These are phyloP conservation scores for Paspalum vaginatum DNA, from an alignment of 176 grass and related monocot species.

Conservation along the genomic window DNA sequence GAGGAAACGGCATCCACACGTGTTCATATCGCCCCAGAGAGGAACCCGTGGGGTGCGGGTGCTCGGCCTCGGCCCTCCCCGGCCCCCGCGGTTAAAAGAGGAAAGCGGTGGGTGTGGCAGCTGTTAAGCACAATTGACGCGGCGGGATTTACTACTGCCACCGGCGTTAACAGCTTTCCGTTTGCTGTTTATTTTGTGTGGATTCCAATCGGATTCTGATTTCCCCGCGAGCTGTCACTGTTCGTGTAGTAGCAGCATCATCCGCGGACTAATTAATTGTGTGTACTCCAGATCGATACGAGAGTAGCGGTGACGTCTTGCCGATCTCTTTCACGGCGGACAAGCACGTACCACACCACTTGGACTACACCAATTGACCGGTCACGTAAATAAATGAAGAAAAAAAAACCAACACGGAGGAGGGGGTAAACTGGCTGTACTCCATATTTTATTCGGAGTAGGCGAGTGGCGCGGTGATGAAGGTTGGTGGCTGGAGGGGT, in stretches of 20 bases:
- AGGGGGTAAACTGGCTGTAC: not conserved
- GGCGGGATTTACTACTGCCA: not conserved
- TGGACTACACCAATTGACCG: conserved; percentile 15
- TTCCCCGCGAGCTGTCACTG: not conserved
- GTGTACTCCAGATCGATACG: not conserved
- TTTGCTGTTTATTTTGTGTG: not conserved
- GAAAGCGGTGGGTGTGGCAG: not conserved
- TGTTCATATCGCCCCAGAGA: conserved; percentile 19
- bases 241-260: too few species aligned
- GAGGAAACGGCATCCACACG: conserved; percentile 6
- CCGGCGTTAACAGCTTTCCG: not conserved
- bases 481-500: conserved; percentile 59
- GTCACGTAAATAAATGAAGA: not conserved
- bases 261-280: not conserved
- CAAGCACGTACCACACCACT: not conserved
- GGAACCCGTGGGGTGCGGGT: not conserved
- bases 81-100: not conserved
- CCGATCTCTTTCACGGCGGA: not conserved
- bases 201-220: not conserved
- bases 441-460: conserved; percentile 20
- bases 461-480: conserved; percentile 51
- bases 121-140: not conserved
- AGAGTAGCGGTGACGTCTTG: not conserved
- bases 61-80: too few species aligned
- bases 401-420: not conserved